Evolutionary conservation across 2,329 filamentous ascomycete genomes (phyloP), one percentile per base, ranked within the genome.

Genomic region (Aspergillus transmontanensis): DNA sequence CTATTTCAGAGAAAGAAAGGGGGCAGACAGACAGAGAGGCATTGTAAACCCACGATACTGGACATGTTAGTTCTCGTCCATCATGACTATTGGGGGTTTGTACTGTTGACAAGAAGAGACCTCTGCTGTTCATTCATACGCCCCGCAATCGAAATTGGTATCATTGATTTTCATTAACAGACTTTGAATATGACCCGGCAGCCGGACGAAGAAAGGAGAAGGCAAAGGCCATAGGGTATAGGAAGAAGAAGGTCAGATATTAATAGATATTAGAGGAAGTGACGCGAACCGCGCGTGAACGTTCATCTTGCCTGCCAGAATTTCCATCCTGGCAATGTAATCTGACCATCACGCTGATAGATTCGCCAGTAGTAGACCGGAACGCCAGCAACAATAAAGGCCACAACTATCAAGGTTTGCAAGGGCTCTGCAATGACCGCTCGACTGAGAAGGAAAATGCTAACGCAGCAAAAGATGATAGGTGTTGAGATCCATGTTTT

Each of bases 381-480:
- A 43, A 98, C 83, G 1, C 95, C 95, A 0, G 88, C 89, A 5
- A 90, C 82, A 64, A 97, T 91, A 72, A 98, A 99, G 0, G 82
- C 89, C 6, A 97, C 82, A 9, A 99, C 95, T 26, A 94, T 87
- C 28, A 97, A 76, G 0, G 94, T 97, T 83, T 99, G 94, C 58
- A 96, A 71, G 5, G 95, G 95, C 79, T 97, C 90, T 16, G 93
- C 91, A 74, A 99, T 95, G 16, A 98, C 89, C 4, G 94, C 93
- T 57, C 95, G 85, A 73, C 89, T 94, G 48, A 99, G 86, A 68
- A 99, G 79, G 75, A 99, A 99, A 68, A 99, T 78, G 75, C 92
- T 96, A 45, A 99, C 95, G 74, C 95, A 99, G 85, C 95, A 99
- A 77, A 99, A 99, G 61, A 97, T 94, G 68, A 99, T 94, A 12